phyloP scores from a whole-genome alignment of 257 asterid species.

The Nicotiana benthamiana region DNA sequence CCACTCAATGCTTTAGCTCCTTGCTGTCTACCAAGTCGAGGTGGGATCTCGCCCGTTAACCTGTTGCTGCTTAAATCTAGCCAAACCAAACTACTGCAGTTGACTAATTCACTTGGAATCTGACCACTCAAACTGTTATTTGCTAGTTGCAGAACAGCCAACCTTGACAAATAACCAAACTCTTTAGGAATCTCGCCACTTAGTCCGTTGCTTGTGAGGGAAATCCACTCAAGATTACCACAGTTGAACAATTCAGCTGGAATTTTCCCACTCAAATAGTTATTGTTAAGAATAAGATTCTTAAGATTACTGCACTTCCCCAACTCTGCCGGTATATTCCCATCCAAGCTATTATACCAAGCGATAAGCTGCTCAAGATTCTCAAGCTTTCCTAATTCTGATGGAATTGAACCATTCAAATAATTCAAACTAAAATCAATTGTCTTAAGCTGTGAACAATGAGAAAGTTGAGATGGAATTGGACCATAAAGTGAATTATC shows the following conservation, averaged over 20 bases:
- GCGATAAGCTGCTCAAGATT: constrained; percentile 87
- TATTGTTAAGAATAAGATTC: constrained; percentile 75
- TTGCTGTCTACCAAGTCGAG: constrained; percentile 67
- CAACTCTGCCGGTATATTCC: constrained; percentile 61
- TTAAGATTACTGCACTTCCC: constrained; percentile 87
- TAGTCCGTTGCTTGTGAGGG: constrained; percentile 73
- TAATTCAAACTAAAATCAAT: constrained; percentile 86
- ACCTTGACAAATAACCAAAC: constrained; percentile 50
- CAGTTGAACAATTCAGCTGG: constrained; percentile 58
- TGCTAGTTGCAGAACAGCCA: constrained; percentile 82
- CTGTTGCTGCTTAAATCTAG: constrained; percentile 66
- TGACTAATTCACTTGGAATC: constrained; percentile 63
- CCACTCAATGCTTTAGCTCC: constrained; percentile 80
- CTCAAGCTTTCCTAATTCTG: constrained; percentile 59
- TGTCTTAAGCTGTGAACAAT: constrained; percentile 55
- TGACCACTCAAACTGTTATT: constrained; percentile 70
- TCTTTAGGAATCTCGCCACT: constrained; percentile 64
- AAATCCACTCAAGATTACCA: constrained; percentile 67
- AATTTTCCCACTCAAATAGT: constrained; percentile 59
- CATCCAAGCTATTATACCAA: constrained; percentile 81
- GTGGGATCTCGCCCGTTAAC: constrained; percentile 73
- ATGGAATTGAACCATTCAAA: constrained; percentile 73
- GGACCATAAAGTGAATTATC: constrained; percentile 58
- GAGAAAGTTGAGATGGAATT: constrained; percentile 60
- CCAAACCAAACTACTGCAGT: constrained; percentile 84